Evolutionary conservation across 2,329 filamentous ascomycete genomes (phyloP).

Genomic region (Cladosporium sp.): DNA sequence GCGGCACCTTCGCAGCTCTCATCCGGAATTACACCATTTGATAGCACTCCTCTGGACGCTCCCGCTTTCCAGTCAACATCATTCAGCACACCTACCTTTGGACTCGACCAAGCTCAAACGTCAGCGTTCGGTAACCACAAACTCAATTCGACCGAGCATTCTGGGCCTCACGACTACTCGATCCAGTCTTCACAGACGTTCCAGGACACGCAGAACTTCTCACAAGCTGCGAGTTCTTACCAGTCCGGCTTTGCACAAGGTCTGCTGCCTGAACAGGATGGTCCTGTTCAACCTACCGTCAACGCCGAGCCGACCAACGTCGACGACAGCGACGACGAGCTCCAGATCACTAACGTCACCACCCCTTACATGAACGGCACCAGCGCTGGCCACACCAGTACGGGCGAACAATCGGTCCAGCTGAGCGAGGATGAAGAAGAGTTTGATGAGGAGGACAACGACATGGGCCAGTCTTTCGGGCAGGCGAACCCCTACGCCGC

Average conservation of each 20-base stretch:
- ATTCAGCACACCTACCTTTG: not conserved
- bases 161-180: not conserved
- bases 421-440: conserved; percentile 11
- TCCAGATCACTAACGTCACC: not conserved
- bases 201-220: not conserved
- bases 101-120: not conserved
- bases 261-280: not conserved
- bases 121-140: not conserved
- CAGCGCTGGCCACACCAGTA: conserved; percentile 15
- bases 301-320: not conserved
- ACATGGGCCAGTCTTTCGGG: not conserved
- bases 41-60: not conserved
- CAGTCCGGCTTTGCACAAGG: not conserved
- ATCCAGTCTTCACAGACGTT: not conserved
- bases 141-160: not conserved
- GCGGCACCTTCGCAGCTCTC: not conserved
- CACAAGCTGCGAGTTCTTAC: not conserved
- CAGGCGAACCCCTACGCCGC: conserved; percentile 16
- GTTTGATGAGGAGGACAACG: not conserved
- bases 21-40: not conserved
- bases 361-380: not conserved
- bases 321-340: not conserved
- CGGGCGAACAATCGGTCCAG: conserved; percentile 9
- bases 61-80: not conserved
- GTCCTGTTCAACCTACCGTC: not conserved